These are phyloP conservation scores for Lentinula edodes DNA, from an alignment of 768 basidiomycete species.

Conservation along the genomic window DNA sequence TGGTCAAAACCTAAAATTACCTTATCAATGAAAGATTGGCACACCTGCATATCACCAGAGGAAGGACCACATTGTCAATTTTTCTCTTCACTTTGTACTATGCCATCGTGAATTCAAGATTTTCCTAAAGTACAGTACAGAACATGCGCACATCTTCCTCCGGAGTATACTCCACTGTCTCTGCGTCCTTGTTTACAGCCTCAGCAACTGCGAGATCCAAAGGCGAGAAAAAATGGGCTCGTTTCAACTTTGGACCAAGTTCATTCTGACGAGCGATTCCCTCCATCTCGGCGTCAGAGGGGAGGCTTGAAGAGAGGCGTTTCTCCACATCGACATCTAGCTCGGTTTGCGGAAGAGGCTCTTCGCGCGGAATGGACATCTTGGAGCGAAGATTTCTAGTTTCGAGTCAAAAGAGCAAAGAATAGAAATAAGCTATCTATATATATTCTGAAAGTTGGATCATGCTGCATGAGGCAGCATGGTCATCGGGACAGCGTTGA, in stretches of 20 bases:
- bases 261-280: constrained; percentile 2
- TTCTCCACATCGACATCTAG: neutral
- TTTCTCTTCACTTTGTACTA: constrained; percentile 33
- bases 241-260: neutral
- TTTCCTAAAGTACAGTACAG: neutral
- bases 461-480: neutral
- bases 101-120: neutral
- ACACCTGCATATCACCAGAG: constrained; percentile 45
- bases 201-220: constrained; percentile 40
- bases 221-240: constrained; percentile 41
- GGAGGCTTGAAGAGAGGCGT: neutral
- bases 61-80: constrained; percentile 46
- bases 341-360: neutral
- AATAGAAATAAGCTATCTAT: neutral
- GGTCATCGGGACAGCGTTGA: neutral
- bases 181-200: constrained; percentile 47
- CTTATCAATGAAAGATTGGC: constrained; percentile 6
- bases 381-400: neutral
- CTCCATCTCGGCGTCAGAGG: neutral
- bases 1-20: neutral
- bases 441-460: neutral
- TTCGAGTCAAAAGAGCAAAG: neutral
- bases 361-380: neutral
- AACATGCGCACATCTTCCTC: constrained; percentile 40
- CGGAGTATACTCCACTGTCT: constrained; percentile 39